Evolutionary conservation across 768 basidiomycete genomes (phyloP).

Genomic region (Tylopilus vinaceipallidus): DNA sequence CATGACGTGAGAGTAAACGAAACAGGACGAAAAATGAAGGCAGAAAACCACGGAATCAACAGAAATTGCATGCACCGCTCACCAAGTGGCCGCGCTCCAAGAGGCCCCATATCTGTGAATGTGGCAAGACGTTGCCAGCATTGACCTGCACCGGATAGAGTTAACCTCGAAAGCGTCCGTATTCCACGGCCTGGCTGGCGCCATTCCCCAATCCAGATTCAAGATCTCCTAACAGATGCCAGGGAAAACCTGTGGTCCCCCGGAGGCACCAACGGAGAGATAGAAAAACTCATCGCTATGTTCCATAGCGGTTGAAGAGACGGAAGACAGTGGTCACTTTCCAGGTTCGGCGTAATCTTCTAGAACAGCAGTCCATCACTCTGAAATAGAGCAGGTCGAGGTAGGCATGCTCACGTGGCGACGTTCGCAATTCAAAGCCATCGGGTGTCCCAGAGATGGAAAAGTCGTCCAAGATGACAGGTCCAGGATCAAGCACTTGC

Average conservation of each 20-base stretch:
- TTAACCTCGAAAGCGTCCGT: constrained; percentile 82
- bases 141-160: constrained; percentile 65
- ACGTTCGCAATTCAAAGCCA: constrained; percentile 77
- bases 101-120: no score
- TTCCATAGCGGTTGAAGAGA: constrained; percentile 76
- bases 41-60: no score
- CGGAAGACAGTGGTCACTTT: constrained; percentile 91
- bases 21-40: no score
- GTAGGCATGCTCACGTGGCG: constrained; percentile 57
- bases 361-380: constrained; percentile 27
- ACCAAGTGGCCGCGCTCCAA: no score
- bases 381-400: not conserved
- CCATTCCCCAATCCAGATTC: constrained; percentile 74
- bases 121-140: constrained; percentile 64
- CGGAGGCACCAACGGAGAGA: constrained; percentile 78
- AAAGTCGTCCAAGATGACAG: constrained; percentile 94
- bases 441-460: constrained; percentile 81
- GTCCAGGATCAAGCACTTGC: constrained; percentile 78
- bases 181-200: constrained; percentile 79
- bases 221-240: constrained; percentile 76
- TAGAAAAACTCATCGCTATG: constrained; percentile 69
- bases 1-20: not conserved
- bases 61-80: no score
- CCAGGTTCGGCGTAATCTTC: constrained; percentile 87
- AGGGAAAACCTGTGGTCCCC: constrained; percentile 83